Evolutionary conservation across 176 grass and related monocot genomes (phyloP), one percentile per base, ranked within the genome.

Genomic region (Carex scoparia): DNA sequence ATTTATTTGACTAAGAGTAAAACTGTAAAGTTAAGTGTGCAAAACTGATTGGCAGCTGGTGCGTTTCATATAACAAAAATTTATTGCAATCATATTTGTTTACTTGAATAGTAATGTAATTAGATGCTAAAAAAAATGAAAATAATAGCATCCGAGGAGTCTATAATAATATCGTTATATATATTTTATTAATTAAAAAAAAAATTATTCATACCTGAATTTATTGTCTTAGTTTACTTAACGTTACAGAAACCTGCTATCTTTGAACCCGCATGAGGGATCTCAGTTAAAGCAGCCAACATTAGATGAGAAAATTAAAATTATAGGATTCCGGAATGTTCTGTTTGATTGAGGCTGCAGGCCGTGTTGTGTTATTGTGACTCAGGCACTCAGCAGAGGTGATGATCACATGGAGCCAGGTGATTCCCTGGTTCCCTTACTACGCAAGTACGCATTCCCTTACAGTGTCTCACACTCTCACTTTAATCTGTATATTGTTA

Each of bases 331-430:
- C 78, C 91, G 90, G n/a, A 94, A 95, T 67, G 64, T 92, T 89
- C 88, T 99, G 61, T 84, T 85, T 31, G 80, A 92, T 23, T 23
- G 23, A 23, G 51, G 88, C 86, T 23, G 96, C 23, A 23, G 23
- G 23, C 6, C 84, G 84, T 49, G 65, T 84, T 1, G 96, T 94
- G 44, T 89, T 99, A 67, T 80, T 99, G 49, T 80, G 93, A 30
- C 89, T 91, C 40, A 99, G 93, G 23, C 23, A 23, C 23, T 23
- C 23, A 23, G 23, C 85, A 85, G 96, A 88, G 96, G 93, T 11
- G 93, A 94, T 85, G 91, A 99, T 86, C 89, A 91, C 81, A 94
- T 95, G 96, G 87, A 90, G 61, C 87, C 88, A 65, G 96, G 96
- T 46, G 85, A 85, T 54, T 86, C 85, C 44, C 85, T 18, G 74